Evolutionary conservation across 352 stramenopile genomes (phyloP).

Genomic region (Phytophthora rubi): DNA sequence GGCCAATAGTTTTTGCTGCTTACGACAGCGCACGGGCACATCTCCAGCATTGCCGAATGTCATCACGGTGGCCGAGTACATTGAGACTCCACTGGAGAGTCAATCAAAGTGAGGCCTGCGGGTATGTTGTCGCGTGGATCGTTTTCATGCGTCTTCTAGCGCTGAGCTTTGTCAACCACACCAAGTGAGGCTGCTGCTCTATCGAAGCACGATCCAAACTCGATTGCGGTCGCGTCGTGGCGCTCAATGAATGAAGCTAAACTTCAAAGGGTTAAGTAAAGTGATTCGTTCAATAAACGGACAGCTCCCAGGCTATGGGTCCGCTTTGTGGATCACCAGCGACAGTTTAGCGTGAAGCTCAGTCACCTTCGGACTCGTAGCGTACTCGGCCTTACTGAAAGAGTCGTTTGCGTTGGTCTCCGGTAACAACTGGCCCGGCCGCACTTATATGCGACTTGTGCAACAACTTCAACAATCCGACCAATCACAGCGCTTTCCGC

Average conservation of each 20-base stretch:
- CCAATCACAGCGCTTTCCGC: conserved; percentile 27
- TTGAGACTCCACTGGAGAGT: too few relatives aligned
- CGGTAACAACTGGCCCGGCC: not conserved
- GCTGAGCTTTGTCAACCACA: conserved; percentile 53
- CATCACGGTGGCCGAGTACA: conserved; percentile 3
- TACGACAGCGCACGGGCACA: conserved; percentile 5
- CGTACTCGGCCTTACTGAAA: not conserved
- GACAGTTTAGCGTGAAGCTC: too few relatives aligned
- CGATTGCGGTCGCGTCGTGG: not conserved
- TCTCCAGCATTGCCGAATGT: not conserved
- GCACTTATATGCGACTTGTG: conserved; percentile 8
- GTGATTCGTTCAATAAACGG: too few relatives aligned
- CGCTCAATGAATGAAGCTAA: too few relatives aligned
- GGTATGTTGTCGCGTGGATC: conserved; percentile 30
- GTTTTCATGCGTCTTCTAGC: conserved; percentile 42
- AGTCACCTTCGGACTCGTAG: not conserved
- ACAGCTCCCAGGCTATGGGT: too few relatives aligned
- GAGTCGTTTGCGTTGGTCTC: not conserved
- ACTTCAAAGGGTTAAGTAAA: too few relatives aligned
- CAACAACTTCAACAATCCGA: conserved; percentile 22
- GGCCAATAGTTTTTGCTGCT: conserved; percentile 32
- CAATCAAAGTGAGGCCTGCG: too few relatives aligned
- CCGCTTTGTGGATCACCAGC: too few relatives aligned
- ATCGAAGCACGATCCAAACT: not conserved
- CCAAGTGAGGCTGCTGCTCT: conserved; percentile 22